These are phyloP conservation scores for Westerdykella sp. DNA, from an alignment of 2,329 filamentous ascomycete species.

Conservation along the genomic window DNA sequence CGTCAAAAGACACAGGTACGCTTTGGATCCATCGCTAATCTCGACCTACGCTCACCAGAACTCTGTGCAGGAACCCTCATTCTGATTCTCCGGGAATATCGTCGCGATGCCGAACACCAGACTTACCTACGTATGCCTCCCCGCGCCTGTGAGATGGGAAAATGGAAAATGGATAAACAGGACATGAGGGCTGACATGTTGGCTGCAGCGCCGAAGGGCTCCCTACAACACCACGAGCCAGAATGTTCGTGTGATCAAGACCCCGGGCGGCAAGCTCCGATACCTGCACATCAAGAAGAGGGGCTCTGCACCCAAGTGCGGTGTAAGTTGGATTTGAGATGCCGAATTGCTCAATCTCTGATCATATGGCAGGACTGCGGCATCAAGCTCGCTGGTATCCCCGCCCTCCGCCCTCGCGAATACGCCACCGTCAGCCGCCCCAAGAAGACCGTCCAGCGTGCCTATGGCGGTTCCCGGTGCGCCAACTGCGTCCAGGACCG, in stretches of 20 bases:
- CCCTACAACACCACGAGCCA: slow-evolving; percentile 97
- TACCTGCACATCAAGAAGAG: slow-evolving; percentile 99
- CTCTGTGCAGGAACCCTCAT: slow-evolving; percentile 20
- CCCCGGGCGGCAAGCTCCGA: slow-evolving; percentile 89
- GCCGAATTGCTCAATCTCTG: slow-evolving; percentile 2
- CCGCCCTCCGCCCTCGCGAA: slow-evolving; percentile 95
- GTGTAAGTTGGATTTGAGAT: slow-evolving; percentile 26
- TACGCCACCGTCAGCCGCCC: slow-evolving; percentile 96
- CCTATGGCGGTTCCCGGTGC: slow-evolving; percentile 92
- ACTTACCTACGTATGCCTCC: slow-evolving; percentile 50
- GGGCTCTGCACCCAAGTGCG: slow-evolving; percentile 92
- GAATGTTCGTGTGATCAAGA: slow-evolving; percentile 75
- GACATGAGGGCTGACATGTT: slow-evolving; percentile 28
- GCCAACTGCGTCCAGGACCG: slow-evolving; percentile 98
- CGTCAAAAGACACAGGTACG: slow-evolving; percentile 23
- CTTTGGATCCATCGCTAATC: slow-evolving; percentile 1
- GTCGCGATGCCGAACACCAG: slow-evolving; percentile 49
- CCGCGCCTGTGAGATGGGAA: neutral
- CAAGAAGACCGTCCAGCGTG: slow-evolving; percentile 98
- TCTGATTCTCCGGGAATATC: slow-evolving; percentile 34
- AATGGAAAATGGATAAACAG: slow-evolving; percentile 2
- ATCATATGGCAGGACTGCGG: slow-evolving; percentile 75
- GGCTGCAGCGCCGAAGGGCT: slow-evolving; percentile 48
- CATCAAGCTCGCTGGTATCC: slow-evolving; percentile 93
- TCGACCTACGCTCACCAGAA: slow-evolving; percentile 21